These are phyloP conservation scores for Coniochaeta pulveracea DNA, from an alignment of 2,329 filamentous ascomycete genomes.

Conservation along the genomic window DNA sequence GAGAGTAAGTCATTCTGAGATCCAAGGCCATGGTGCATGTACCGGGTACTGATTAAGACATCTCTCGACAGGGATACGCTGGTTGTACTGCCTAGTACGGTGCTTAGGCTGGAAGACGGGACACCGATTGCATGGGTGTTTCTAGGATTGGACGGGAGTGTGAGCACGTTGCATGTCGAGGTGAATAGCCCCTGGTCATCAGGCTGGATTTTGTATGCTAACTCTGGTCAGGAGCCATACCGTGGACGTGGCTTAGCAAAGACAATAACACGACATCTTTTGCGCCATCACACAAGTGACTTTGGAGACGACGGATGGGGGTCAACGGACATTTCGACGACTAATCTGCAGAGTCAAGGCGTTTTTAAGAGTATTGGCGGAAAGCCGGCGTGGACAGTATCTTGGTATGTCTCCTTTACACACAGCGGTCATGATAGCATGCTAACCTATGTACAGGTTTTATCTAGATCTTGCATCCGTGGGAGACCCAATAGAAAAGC, in stretches of 20 bases:
- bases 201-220: constrained; percentile 23
- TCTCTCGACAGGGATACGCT: constrained; percentile 26
- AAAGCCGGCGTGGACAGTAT: constrained; percentile 39
- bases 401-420: constrained; percentile 43
- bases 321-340: constrained; percentile 51
- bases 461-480: constrained; percentile 1
- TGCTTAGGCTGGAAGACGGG: constrained; percentile 31
- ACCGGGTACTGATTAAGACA: constrained; percentile 12
- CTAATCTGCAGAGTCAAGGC: constrained; percentile 47
- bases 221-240: constrained; percentile 33
- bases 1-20: constrained; percentile 29
- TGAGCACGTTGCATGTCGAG: constrained; percentile 16
- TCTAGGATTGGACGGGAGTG: constrained; percentile 20
- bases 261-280: constrained; percentile 43
- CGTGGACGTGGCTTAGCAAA: constrained; percentile 54
- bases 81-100: constrained; percentile 30
- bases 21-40: neutral
- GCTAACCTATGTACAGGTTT: neutral
- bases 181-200: constrained; percentile 4
- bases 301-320: constrained; percentile 40
- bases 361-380: constrained; percentile 54
- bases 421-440: too few relatives aligned
- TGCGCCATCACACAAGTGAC: constrained; percentile 34
- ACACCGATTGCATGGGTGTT: constrained; percentile 55
- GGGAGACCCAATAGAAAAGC: constrained; percentile 4